A percentile compares a stretch with the other conserved stretches of the same genome.
phyloP scores from a whole-genome alignment of 2,329 filamentous ascomycete genomes.

The Bipolaris gigantea region DNA sequence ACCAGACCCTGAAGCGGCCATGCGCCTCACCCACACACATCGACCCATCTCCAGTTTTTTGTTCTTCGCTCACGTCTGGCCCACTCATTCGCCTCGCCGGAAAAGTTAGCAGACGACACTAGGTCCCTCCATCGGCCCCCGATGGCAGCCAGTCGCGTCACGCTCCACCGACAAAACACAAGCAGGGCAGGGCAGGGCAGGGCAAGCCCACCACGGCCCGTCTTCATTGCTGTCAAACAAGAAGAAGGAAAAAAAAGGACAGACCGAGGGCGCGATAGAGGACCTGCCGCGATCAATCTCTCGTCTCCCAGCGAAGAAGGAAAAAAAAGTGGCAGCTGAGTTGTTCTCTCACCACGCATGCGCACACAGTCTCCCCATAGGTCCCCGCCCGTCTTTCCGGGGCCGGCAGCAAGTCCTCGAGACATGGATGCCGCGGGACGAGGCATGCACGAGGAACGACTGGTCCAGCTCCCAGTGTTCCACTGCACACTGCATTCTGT shows the following conservation, averaged over 20 bases:
- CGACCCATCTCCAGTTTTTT: constrained; percentile 13
- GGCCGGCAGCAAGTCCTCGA: constrained; percentile 4
- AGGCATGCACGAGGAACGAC: constrained; percentile 15
- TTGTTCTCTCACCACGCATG: constrained; percentile 12
- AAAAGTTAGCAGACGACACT: not conserved
- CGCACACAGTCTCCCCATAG: constrained; percentile 4
- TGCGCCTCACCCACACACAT: constrained; percentile 4
- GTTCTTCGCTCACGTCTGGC: constrained; percentile 8
- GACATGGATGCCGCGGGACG: constrained; percentile 16
- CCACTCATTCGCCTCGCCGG: constrained; percentile 3
- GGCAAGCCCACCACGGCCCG: not conserved
- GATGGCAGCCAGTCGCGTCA: not conserved
- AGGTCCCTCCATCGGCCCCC: not conserved
- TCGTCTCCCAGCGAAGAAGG: not conserved
- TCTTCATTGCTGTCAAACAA: constrained; percentile 5
- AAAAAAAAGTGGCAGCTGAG: constrained; percentile 3
- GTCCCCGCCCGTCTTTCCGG: constrained; percentile 7
- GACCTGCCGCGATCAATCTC: not conserved
- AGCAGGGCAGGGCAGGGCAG: no score
- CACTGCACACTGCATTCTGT: constrained; percentile 5
- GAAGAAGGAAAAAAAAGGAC: no score
- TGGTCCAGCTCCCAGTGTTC: constrained; percentile 13
- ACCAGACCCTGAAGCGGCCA: constrained; percentile 14
- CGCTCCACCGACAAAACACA: not conserved
- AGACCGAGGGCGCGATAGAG: not conserved